Conservation (phyloP, 495 filamentous ascomycete genomes). For the Trichocladium uniseriatum region DNA sequence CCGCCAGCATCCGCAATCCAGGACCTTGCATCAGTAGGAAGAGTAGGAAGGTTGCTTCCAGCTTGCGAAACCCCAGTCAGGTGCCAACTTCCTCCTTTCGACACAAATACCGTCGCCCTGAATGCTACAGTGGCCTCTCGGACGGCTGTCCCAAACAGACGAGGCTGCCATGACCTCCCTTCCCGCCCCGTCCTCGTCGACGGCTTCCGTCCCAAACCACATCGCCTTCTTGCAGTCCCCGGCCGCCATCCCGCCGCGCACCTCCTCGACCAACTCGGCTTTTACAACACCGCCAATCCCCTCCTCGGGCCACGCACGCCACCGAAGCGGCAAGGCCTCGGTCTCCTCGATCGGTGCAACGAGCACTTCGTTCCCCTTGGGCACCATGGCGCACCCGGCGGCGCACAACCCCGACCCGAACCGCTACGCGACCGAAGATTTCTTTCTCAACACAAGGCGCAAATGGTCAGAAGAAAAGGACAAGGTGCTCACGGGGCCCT, state of each 20-base stretch:
- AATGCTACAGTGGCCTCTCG: constrained; percentile 22
- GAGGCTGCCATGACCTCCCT: constrained; percentile 21
- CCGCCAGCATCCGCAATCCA: constrained; percentile 5
- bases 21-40: neutral
- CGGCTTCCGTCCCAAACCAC: constrained; percentile 4
- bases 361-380: constrained; percentile 16
- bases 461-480: constrained; percentile 67
- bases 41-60: neutral
- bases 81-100: too few species aligned
- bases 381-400: constrained; percentile 26
- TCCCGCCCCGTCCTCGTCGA: constrained; percentile 8
- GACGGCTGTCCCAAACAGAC: constrained; percentile 18
- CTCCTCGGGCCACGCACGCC: constrained; percentile 31
- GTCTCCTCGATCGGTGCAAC: constrained; percentile 13
- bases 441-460: constrained; percentile 29
- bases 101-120: too few species aligned
- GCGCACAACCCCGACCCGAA: constrained; percentile 32
- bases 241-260: constrained; percentile 62
- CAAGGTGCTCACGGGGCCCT: constrained; percentile 72
- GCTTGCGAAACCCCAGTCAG: neutral
- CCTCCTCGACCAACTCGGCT: constrained; percentile 47
- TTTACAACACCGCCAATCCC: constrained; percentile 13
- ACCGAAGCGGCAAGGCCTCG: constrained; percentile 28
- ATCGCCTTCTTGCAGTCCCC: constrained; percentile 46
- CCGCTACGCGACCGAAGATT: constrained; percentile 40